Evolutionary conservation across 371 early-diverging fungal genomes (phyloP).

Genomic region (Mortierella sp.): DNA sequence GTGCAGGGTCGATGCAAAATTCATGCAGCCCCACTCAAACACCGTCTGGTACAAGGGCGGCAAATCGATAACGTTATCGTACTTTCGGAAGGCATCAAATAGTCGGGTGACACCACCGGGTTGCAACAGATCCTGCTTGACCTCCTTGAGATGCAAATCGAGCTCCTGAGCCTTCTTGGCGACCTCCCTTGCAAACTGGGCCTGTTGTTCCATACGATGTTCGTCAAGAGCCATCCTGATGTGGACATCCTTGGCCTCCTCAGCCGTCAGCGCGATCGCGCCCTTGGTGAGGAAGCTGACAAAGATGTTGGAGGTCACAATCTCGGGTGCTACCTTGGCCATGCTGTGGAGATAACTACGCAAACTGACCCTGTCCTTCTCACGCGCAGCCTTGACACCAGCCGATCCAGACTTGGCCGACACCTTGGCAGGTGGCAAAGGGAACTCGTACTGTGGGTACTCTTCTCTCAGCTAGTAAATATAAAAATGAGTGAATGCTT

Average conservation of each 20-base stretch:
- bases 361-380: constrained; percentile 69
- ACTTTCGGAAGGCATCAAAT: constrained; percentile 58
- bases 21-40: constrained; percentile 76
- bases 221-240: constrained; percentile 59
- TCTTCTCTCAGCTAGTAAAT: constrained; percentile 34
- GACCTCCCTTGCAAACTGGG: constrained; percentile 62
- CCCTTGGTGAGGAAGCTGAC: constrained; percentile 63
- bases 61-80: constrained; percentile 60
- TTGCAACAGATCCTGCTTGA: constrained; percentile 67
- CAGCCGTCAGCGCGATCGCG: constrained; percentile 59
- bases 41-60: constrained; percentile 66
- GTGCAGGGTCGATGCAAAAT: constrained; percentile 75
- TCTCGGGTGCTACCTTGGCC: constrained; percentile 57
- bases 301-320: constrained; percentile 58
- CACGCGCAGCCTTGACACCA: constrained; percentile 48
- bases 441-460: constrained; percentile 44
- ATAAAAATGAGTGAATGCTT: neutral
- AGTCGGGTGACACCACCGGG: constrained; percentile 58
- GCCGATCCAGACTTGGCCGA: constrained; percentile 40
- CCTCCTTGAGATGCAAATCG: constrained; percentile 63
- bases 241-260: constrained; percentile 62
- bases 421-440: constrained; percentile 37
- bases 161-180: constrained; percentile 67
- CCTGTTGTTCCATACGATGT: constrained; percentile 62
- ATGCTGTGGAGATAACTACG: constrained; percentile 65